Conservation (phyloP, 805 yeast genomes). For the Metschnikowia borealis region DNA sequence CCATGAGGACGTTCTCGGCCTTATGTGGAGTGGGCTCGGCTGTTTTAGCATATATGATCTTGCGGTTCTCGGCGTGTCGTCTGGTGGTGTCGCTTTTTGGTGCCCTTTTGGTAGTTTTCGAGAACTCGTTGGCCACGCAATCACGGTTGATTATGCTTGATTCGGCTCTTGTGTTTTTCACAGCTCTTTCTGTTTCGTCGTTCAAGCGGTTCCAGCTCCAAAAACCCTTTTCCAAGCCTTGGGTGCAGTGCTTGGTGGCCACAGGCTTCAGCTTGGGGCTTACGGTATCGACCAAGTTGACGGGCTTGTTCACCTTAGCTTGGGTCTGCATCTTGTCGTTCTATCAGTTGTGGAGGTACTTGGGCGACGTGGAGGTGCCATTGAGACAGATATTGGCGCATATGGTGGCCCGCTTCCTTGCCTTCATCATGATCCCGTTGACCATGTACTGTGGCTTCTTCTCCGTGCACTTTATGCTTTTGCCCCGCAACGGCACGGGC, state of each 20-base stretch:
- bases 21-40: conserved; percentile 51
- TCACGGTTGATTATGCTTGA: conserved; percentile 48
- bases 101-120: conserved; percentile 50
- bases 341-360: conserved; percentile 57
- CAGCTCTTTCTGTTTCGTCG: conserved; percentile 47
- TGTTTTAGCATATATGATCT: conserved; percentile 49
- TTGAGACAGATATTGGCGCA: conserved; percentile 37
- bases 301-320: conserved; percentile 61
- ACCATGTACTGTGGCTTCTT: conserved; percentile 55
- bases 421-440: conserved; percentile 52
- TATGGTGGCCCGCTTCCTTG: conserved; percentile 34
- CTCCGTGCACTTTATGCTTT: conserved; percentile 49
- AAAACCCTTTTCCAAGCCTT: conserved; percentile 42
- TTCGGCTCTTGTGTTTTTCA: conserved; percentile 40
- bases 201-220: conserved; percentile 47
- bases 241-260: conserved; percentile 50
- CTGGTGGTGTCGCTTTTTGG: conserved; percentile 48
- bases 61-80: conserved; percentile 55
- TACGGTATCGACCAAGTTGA: conserved; percentile 61
- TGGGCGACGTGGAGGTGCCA: conserved; percentile 62
- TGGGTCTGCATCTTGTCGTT: conserved; percentile 56
- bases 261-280: conserved; percentile 53
- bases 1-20: conserved; percentile 57
- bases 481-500: conserved; percentile 52
- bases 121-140: conserved; percentile 61